These are phyloP conservation scores for Magnolia kwangsiensis DNA, from an alignment of 164 flowering plant species.

Conservation along the genomic window DNA sequence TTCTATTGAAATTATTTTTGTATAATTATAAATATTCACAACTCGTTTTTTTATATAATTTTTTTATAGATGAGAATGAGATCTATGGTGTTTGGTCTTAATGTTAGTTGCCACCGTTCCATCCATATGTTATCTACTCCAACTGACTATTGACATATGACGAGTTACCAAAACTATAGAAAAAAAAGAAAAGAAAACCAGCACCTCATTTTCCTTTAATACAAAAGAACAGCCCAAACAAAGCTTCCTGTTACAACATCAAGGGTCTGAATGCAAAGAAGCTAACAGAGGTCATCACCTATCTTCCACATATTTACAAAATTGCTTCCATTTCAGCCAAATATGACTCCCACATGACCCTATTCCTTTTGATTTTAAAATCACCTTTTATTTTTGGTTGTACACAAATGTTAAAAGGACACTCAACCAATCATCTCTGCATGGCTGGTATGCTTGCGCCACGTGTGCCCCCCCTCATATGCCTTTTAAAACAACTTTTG, in stretches of 20 bases:
- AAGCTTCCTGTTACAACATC: conserved; percentile 13
- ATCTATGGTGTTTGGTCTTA: not conserved
- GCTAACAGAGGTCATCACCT: conserved; percentile 4
- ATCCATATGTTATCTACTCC: conserved; percentile 12
- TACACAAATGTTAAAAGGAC: not conserved
- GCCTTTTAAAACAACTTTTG: conserved; percentile 4
- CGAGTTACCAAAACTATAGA: not conserved
- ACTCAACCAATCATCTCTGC: not conserved
- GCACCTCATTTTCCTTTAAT: not conserved
- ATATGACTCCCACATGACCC: conserved; percentile 3
- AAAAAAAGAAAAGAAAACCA: not conserved
- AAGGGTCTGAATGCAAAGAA: conserved; percentile 14
- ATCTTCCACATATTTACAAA: conserved; percentile 1
- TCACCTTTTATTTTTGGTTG: not conserved
- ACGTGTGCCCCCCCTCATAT: conserved; percentile 5
- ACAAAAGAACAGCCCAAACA: conserved; percentile 16
- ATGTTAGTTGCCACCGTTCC: conserved; percentile 13
- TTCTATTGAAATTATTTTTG: not conserved
- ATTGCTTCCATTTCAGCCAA: not conserved
- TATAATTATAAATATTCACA: no score
- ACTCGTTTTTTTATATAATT: not conserved
- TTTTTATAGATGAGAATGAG: not conserved
- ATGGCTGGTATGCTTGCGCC: not conserved
- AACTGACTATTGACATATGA: not conserved
- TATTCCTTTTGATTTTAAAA: no score